Evolutionary conservation across 495 filamentous ascomycete genomes (phyloP).

Genomic region (Cairneyella variabilis): DNA sequence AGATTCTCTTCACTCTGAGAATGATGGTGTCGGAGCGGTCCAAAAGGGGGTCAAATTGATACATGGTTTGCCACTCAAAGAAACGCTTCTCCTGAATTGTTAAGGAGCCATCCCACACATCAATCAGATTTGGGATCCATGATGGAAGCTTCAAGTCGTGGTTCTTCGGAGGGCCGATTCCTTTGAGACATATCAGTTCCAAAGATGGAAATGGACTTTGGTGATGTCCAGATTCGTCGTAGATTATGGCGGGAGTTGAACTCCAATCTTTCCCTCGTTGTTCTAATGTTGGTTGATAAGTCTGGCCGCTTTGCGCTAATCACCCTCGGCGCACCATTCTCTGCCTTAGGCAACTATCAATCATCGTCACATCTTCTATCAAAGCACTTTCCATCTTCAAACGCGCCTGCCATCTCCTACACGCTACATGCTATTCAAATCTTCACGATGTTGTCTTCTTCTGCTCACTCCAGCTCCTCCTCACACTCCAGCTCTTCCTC

Average conservation of each 20-base stretch:
- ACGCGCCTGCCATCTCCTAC: not conserved
- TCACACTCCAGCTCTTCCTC: not conserved
- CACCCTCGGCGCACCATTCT: not conserved
- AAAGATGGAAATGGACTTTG: too few species aligned
- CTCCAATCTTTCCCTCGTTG: too few species aligned
- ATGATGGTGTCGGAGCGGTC: not conserved
- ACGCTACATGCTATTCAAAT: slow-evolving; percentile 5
- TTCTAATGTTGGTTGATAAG: too few species aligned
- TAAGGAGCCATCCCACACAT: not conserved
- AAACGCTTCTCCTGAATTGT: not conserved
- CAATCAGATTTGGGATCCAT: not conserved
- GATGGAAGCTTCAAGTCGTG: not conserved
- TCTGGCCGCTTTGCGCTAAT: too few species aligned
- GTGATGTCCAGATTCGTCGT: too few species aligned
- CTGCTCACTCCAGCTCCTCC: slow-evolving; percentile 9
- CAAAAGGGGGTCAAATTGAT: not conserved
- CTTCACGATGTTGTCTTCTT: slow-evolving; percentile 7
- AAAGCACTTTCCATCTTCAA: not conserved
- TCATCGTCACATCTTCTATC: not conserved
- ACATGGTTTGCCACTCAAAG: not conserved
- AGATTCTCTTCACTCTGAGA: not conserved
- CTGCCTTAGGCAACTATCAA: too few species aligned
- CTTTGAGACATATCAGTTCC: slow-evolving; percentile 3
- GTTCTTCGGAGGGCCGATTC: not conserved
- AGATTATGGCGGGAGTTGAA: too few species aligned